phyloP scores from a whole-genome alignment of 2,329 filamentous ascomycete genomes.

The Scedosporium apiospermum region DNA sequence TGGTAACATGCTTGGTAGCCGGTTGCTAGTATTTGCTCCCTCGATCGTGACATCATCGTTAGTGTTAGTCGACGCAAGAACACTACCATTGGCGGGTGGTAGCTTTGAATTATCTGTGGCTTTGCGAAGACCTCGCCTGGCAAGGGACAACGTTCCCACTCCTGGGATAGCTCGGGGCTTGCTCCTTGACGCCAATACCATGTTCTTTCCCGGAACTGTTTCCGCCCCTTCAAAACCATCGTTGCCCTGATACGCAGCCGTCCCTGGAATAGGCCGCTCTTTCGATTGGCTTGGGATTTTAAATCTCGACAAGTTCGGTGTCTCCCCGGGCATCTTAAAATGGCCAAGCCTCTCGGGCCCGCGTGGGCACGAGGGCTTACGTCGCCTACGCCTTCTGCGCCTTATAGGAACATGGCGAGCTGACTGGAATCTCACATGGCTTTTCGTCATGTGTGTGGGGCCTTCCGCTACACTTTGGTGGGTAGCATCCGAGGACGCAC shows the following conservation, averaged over 20 bases:
- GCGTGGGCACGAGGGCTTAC: background rate
- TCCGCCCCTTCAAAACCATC: conserved; percentile 3
- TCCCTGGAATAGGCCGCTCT: background rate
- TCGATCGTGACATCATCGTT: no score
- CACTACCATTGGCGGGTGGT: no score
- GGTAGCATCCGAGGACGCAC: no score
- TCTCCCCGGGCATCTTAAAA: background rate
- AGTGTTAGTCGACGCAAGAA: no score
- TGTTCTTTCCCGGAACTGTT: background rate
- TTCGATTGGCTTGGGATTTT: background rate
- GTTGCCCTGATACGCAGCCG: background rate
- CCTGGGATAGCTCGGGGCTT: background rate
- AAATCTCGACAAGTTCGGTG: background rate
- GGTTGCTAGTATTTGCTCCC: no score
- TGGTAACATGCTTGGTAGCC: no score
- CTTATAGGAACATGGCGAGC: background rate
- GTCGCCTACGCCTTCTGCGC: background rate
- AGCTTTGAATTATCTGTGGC: background rate
- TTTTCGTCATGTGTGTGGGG: no score
- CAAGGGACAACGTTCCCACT: background rate
- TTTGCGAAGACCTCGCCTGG: background rate
- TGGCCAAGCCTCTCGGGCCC: background rate
- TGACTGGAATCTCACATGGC: no score
- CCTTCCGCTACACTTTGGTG: no score
- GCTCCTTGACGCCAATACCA: background rate